A percentile compares a stretch with the other conserved stretches of the same genome.
Conservation (phyloP, 2,329 filamentous ascomycete species). For the Aspergillus pseudonomiae region DNA sequence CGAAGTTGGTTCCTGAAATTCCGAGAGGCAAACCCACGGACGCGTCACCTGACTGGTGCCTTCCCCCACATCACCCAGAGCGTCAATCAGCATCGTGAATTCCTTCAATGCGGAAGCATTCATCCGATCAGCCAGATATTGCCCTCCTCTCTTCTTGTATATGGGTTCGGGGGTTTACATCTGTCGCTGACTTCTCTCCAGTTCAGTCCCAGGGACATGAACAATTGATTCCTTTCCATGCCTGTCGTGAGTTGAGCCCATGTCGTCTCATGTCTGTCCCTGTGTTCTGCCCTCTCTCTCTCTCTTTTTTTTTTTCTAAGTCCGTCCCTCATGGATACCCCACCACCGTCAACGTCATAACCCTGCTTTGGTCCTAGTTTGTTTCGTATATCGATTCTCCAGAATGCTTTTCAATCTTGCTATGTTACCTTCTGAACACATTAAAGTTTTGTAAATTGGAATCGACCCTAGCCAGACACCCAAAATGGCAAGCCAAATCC, state of each 20-base stretch:
- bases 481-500: constrained; percentile 1
- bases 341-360: constrained; percentile 4
- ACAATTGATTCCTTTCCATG: constrained; percentile 26
- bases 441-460: constrained; percentile 5
- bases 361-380: background rate
- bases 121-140: constrained; percentile 10
- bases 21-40: constrained; percentile 23
- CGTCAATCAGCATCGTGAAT: constrained; percentile 13
- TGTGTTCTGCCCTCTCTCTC: constrained; percentile 4
- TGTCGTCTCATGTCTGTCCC: constrained; percentile 12
- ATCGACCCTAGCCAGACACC: background rate
- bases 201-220: constrained; percentile 18
- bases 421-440: background rate
- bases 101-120: constrained; percentile 9
- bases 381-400: background rate
- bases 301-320: constrained; percentile 14
- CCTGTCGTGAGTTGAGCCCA: constrained; percentile 39
- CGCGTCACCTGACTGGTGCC: constrained; percentile 33
- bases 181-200: constrained; percentile 8
- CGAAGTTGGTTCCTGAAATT: background rate
- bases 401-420: constrained; percentile 4
- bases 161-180: constrained; percentile 17
- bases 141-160: constrained; percentile 10
- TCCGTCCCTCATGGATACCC: constrained; percentile 1
- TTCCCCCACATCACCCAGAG: constrained; percentile 11